These are phyloP conservation scores for Trifolium pratense DNA, from an alignment of 306 rosid genomes.

Conservation along the genomic window DNA sequence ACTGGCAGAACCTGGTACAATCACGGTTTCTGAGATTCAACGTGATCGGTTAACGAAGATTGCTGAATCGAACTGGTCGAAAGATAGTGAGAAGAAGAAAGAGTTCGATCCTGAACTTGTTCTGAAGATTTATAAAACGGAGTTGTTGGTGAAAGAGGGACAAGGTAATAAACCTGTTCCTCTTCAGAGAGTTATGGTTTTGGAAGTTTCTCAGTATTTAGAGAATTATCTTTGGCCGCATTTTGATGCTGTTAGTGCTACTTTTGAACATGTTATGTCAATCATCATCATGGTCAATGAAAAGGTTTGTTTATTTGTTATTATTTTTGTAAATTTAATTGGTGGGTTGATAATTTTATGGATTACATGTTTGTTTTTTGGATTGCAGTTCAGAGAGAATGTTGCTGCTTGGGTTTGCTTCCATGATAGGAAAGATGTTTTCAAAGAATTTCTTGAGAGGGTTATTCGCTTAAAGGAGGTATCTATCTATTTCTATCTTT, in stretches of 20 bases:
- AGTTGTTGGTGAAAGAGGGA: slow-evolving; percentile 69
- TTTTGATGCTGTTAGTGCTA: slow-evolving; percentile 67
- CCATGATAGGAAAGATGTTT: slow-evolving; percentile 75
- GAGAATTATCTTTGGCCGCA: slow-evolving; percentile 91
- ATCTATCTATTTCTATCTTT: slow-evolving; percentile 30
- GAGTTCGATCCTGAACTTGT: slow-evolving; percentile 72
- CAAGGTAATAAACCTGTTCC: slow-evolving; percentile 80
- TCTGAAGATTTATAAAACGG: slow-evolving; percentile 74
- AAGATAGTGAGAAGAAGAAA: slow-evolving; percentile 50
- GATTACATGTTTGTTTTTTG: neutral
- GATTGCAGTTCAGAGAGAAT: slow-evolving; percentile 87
- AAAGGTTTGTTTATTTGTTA: slow-evolving; percentile 55
- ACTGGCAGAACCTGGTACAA: slow-evolving; percentile 65
- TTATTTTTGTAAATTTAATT: neutral
- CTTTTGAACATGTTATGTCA: slow-evolving; percentile 93
- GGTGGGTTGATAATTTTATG: slow-evolving; percentile 9
- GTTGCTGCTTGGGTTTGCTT: slow-evolving; percentile 96
- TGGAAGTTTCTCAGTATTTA: slow-evolving; percentile 93
- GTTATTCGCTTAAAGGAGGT: slow-evolving; percentile 91
- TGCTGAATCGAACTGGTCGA: slow-evolving; percentile 81
- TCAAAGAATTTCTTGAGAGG: slow-evolving; percentile 84
- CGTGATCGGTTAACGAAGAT: slow-evolving; percentile 86
- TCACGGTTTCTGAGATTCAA: slow-evolving; percentile 87
- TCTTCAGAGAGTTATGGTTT: slow-evolving; percentile 88
- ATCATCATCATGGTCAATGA: slow-evolving; percentile 93